Conservation (phyloP, 2,329 filamentous ascomycete species). For the Rutstroemia sydowiana region DNA sequence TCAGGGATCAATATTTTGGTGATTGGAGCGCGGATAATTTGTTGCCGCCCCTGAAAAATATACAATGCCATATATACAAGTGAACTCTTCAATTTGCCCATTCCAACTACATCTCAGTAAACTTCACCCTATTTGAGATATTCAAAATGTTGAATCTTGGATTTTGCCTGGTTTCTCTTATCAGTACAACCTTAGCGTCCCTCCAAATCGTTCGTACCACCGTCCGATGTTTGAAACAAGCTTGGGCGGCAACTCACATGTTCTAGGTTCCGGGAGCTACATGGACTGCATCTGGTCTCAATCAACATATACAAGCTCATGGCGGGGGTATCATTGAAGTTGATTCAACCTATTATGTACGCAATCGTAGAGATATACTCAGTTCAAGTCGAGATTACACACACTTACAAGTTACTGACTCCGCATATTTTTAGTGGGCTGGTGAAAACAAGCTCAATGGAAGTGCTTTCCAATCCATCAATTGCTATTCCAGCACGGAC, state of each 20-base stretch:
- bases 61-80: too few species aligned
- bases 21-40: too few species aligned
- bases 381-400: too few species aligned
- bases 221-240: too few species aligned
- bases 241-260: neutral
- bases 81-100: too few species aligned
- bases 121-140: too few species aligned
- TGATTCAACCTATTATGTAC: constrained; percentile 53
- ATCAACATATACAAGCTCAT: constrained; percentile 58
- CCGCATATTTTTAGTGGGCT: too few species aligned
- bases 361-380: too few species aligned
- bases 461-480: constrained; percentile 53
- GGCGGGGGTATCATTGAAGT: constrained; percentile 56
- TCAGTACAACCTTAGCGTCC: neutral
- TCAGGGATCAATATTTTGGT: too few species aligned
- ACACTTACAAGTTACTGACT: too few species aligned
- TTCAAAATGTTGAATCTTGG: neutral
- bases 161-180: neutral
- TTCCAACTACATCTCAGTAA: too few species aligned
- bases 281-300: constrained; percentile 27
- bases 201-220: constrained; percentile 3
- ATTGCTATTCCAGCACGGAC: constrained; percentile 58
- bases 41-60: too few species aligned
- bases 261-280: constrained; percentile 26
- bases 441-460: constrained; percentile 64